A percentile compares a stretch with the other conserved stretches of the same genome.
Conservation (phyloP, 768 basidiomycete genomes). For the Suillus clintonianus region DNA sequence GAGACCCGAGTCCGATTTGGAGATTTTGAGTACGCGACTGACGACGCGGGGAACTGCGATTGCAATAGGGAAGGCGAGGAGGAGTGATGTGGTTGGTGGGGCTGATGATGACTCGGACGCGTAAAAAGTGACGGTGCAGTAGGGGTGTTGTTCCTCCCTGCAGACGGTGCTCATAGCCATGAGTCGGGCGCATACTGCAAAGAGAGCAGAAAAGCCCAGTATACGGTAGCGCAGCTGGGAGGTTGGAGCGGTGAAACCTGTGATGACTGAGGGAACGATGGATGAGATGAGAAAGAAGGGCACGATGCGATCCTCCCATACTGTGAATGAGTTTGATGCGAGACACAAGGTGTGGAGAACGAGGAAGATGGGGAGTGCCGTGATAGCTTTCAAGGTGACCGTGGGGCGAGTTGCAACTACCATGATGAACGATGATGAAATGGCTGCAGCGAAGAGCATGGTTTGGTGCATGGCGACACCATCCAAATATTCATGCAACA, state of each 20-base stretch:
- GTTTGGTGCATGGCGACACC: conserved; percentile 55
- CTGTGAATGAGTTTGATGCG: conserved; percentile 93
- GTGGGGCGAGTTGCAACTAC: conserved; percentile 43
- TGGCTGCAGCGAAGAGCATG: conserved; percentile 47
- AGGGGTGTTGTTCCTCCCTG: conserved; percentile 91
- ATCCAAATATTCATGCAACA: conserved; percentile 35
- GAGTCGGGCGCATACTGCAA: conserved; percentile 67
- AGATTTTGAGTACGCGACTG: conserved; percentile 57
- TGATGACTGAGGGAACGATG: conserved; percentile 58
- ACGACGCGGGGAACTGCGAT: conserved; percentile 59
- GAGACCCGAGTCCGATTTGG: conserved; percentile 72
- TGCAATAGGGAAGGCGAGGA: conserved; percentile 56
- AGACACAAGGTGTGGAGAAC: conserved; percentile 75
- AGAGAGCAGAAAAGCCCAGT: conserved; percentile 66
- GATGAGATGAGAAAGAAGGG: conserved; percentile 73
- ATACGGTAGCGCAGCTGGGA: conserved; percentile 75
- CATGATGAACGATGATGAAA: conserved; percentile 49
- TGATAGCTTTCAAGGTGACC: conserved; percentile 17
- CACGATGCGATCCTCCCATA: conserved; percentile 91
- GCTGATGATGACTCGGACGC: conserved; percentile 66
- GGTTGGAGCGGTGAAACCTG: conserved; percentile 68
- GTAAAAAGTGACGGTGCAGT: conserved; percentile 90
- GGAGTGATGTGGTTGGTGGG: conserved; percentile 59
- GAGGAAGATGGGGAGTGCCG: conserved; percentile 49
- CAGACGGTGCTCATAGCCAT: conserved; percentile 85